Evolutionary conservation across 2,329 filamentous ascomycete genomes (phyloP).

Genomic region (Fusarium drepaniforme): DNA sequence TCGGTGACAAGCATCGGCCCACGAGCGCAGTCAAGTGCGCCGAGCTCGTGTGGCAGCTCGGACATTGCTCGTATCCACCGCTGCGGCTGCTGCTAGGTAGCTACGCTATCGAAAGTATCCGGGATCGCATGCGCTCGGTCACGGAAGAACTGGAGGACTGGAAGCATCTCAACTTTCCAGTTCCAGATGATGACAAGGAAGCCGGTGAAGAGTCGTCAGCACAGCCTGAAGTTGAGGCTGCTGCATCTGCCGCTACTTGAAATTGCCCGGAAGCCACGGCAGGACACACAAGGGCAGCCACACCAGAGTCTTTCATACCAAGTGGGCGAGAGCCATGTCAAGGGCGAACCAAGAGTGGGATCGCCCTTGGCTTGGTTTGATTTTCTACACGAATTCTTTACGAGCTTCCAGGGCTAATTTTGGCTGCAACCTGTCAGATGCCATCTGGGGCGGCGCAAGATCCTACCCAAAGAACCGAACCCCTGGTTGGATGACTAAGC

Average conservation of each 20-base stretch:
- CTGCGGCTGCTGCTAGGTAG: constrained; percentile 87
- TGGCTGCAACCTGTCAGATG: constrained; percentile 16
- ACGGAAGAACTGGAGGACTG: constrained; percentile 96
- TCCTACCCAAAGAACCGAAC: constrained; percentile 1
- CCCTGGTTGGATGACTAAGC: constrained; percentile 36
- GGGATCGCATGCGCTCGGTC: constrained; percentile 88
- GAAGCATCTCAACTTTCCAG: constrained; percentile 84
- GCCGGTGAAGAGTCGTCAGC: constrained; percentile 28
- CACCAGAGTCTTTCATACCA: background rate
- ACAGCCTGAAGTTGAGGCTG: constrained; percentile 11
- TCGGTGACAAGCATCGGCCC: constrained; percentile 86
- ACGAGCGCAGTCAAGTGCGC: constrained; percentile 94
- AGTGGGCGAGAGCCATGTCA: background rate
- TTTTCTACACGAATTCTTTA: constrained; percentile 23
- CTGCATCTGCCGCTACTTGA: constrained; percentile 23
- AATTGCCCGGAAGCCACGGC: background rate
- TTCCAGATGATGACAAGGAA: constrained; percentile 42
- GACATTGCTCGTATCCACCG: constrained; percentile 94
- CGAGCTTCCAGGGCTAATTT: constrained; percentile 22
- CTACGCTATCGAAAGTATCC: constrained; percentile 95
- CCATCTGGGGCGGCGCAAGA: constrained; percentile 8
- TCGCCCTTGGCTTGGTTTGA: constrained; percentile 7
- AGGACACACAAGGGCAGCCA: background rate
- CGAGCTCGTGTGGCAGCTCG: constrained; percentile 93
- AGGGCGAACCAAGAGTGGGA: background rate